phyloP scores from a whole-genome alignment of 2,329 filamentous ascomycete genomes.

The Hirsutella minnesotensis region DNA sequence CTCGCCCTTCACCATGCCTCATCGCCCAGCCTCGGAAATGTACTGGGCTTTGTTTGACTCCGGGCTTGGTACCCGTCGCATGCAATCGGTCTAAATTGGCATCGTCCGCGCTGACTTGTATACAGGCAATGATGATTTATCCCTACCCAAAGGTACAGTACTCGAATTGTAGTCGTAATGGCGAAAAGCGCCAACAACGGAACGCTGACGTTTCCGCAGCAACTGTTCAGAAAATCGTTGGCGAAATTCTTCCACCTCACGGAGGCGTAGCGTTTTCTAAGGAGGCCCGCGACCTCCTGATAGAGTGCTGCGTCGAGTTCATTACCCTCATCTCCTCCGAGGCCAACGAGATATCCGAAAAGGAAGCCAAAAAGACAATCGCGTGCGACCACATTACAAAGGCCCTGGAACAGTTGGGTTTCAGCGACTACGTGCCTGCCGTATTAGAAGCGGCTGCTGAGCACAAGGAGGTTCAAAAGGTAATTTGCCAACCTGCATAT shows the following conservation, averaged over 20 bases:
- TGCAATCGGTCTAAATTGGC: neutral
- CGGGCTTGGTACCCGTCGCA: constrained; percentile 9
- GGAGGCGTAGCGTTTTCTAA: constrained; percentile 79
- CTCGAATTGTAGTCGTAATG: neutral
- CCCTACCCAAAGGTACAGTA: constrained; percentile 48
- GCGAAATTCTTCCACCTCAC: constrained; percentile 74
- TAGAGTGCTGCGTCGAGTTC: constrained; percentile 98
- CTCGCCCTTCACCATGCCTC: no score
- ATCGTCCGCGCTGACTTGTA: constrained; percentile 18
- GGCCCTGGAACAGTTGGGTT: constrained; percentile 83
- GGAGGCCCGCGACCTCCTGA: constrained; percentile 86
- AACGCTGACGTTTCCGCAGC: constrained; percentile 29
- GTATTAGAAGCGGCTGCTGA: constrained; percentile 79
- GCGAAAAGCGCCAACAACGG: no score
- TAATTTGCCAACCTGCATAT: constrained; percentile 23
- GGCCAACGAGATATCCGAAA: constrained; percentile 97
- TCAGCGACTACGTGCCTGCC: constrained; percentile 80
- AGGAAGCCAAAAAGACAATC: constrained; percentile 98
- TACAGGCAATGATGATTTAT: constrained; percentile 50
- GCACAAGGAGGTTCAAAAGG: constrained; percentile 89
- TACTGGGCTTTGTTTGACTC: constrained; percentile 16
- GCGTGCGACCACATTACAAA: constrained; percentile 96
- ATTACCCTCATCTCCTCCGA: constrained; percentile 98
- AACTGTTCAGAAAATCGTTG: constrained; percentile 76
- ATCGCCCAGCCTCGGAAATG: neutral